Percentiles rank a stretch among this genome's conserved stretches.
These are phyloP conservation scores for Porpolomopsis calyptriformis DNA, from an alignment of 768 basidiomycete genomes.

Conservation along the genomic window DNA sequence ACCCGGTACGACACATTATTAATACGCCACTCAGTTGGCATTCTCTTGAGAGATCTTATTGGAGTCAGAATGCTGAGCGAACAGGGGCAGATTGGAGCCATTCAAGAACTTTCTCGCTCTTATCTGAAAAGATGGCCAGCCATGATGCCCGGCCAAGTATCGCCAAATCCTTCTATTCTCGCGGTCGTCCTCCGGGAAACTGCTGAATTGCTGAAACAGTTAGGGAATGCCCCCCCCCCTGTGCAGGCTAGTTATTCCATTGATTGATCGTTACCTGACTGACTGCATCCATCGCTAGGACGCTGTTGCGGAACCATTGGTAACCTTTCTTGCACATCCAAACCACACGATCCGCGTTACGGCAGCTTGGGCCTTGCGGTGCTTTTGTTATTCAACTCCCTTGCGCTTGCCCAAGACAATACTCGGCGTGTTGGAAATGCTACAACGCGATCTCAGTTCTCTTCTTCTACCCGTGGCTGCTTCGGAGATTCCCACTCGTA, in stretches of 20 bases:
- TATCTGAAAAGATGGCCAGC: conserved; percentile 91
- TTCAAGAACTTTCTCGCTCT: conserved; percentile 70
- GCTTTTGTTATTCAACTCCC: conserved; percentile 86
- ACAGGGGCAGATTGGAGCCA: conserved; percentile 85
- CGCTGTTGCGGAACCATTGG: conserved; percentile 72
- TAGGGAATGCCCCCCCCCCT: conserved; percentile 85
- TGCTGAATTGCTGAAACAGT: conserved; percentile 73
- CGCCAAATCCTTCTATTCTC: conserved; percentile 58
- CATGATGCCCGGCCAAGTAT: conserved; percentile 75
- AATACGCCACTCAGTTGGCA: conserved; percentile 60
- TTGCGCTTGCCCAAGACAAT: conserved; percentile 74
- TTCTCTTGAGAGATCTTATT: conserved; percentile 76
- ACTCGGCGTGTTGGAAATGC: conserved; percentile 62
- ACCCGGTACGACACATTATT: conserved; percentile 68
- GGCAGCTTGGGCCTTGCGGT: conserved; percentile 78
- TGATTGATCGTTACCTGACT: not conserved
- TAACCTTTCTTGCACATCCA: conserved; percentile 79
- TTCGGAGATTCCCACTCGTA: conserved; percentile 56
- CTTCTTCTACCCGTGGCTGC: conserved; percentile 63
- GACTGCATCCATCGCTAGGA: conserved; percentile 35
- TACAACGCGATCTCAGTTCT: conserved; percentile 72
- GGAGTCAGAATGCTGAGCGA: conserved; percentile 85
- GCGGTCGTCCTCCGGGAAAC: conserved; percentile 74
- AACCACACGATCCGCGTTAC: conserved; percentile 79
- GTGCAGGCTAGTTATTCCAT: conserved; percentile 49